Conservation (phyloP, 106 monocot genomes). For the Alisma plantagoaquatica region DNA sequence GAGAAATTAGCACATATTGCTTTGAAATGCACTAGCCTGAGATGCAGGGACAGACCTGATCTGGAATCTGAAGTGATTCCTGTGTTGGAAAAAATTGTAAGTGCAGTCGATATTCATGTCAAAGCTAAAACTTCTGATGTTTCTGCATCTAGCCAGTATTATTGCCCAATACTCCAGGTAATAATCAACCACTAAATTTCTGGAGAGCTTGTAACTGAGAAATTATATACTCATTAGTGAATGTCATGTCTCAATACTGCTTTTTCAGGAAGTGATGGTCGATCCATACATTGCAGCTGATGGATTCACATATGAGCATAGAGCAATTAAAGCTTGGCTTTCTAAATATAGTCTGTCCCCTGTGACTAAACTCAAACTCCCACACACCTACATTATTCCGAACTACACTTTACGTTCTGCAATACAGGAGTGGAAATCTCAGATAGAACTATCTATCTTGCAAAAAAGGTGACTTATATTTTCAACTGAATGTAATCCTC, state of each 20-base stretch:
- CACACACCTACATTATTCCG: conserved; percentile 42
- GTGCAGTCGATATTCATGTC: conserved; percentile 23
- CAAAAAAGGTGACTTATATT: too few species aligned
- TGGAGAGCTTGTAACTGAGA: too few species aligned
- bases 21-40: conserved; percentile 46
- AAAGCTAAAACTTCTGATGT: conserved; percentile 17
- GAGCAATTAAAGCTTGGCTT: conserved; percentile 76
- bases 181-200: too few species aligned
- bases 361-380: conserved; percentile 42
- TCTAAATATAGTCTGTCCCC: conserved; percentile 57
- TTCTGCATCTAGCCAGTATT: conserved; percentile 42
- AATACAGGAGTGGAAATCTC: conserved; percentile 60
- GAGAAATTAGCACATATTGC: conserved; percentile 61
- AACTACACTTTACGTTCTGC: conserved; percentile 42
- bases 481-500: too few species aligned
- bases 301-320: conserved; percentile 74
- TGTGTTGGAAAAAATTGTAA: conserved; percentile 41
- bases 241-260: too few species aligned
- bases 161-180: conserved; percentile 89
- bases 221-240: too few species aligned
- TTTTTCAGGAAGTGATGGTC: conserved; percentile 64
- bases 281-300: conserved; percentile 69
- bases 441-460: neutral
- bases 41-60: conserved; percentile 79
- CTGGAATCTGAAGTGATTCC: conserved; percentile 64